Conservation (phyloP, 2,329 filamentous ascomycete genomes). For the Aspergillus eucalypticola region DNA sequence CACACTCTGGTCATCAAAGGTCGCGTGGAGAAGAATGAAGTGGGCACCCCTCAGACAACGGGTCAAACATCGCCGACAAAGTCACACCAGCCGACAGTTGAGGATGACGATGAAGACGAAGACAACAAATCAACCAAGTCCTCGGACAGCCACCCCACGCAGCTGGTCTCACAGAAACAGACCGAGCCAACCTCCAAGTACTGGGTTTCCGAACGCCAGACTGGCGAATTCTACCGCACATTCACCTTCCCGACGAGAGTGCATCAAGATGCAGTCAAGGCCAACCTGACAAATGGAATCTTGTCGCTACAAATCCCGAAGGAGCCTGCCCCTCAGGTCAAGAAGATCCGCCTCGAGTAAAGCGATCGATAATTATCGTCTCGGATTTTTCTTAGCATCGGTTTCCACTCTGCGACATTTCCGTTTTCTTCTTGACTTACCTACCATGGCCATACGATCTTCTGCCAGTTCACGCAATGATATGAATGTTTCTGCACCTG, state of each 20-base stretch:
- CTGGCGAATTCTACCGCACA: conserved; percentile 58
- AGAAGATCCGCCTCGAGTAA: conserved; percentile 53
- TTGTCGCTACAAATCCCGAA: conserved; percentile 59
- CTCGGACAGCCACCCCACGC: conserved; percentile 25
- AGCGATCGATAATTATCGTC: not conserved
- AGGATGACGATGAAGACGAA: conserved; percentile 50
- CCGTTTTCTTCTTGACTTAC: not conserved
- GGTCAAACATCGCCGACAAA: conserved; percentile 28
- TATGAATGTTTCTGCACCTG: not conserved
- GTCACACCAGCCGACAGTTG: conserved; percentile 52
- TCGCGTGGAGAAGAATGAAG: conserved; percentile 32
- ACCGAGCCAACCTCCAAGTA: conserved; percentile 43
- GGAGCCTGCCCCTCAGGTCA: conserved; percentile 48
- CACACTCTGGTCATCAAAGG: conserved; percentile 49
- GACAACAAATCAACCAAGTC: conserved; percentile 12
- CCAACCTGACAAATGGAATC: conserved; percentile 60
- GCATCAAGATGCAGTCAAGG: conserved; percentile 60
- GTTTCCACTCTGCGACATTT: not conserved
- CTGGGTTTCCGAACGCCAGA: conserved; percentile 59
- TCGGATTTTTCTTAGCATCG: not conserved
- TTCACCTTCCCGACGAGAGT: conserved; percentile 59
- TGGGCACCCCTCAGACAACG: conserved; percentile 21
- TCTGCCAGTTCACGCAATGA: not conserved
- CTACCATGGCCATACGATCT: conserved; percentile 2
- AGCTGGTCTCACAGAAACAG: conserved; percentile 20